A percentile compares a stretch with the other conserved stretches of the same genome.
phyloP scores from a whole-genome alignment of 1,284 basidiomycete genomes.

The Apiotrichum gracile region DNA sequence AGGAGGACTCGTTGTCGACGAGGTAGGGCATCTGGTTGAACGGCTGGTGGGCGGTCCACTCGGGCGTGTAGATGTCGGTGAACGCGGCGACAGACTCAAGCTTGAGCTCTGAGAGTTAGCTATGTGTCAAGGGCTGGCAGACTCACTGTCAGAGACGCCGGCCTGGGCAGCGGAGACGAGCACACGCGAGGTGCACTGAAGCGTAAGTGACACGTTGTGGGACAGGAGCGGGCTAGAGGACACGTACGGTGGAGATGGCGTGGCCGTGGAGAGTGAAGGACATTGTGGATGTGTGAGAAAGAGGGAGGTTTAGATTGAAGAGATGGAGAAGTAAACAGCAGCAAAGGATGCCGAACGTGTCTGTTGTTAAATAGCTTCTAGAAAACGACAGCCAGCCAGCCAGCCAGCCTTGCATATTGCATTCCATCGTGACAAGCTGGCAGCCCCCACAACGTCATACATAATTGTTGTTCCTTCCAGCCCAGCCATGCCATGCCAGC shows the following conservation, averaged over 20 bases:
- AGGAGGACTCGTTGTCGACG: slow-evolving; percentile 36
- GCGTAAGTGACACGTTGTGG: background rate
- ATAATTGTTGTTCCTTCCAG: too few relatives aligned
- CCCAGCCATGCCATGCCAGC: too few relatives aligned
- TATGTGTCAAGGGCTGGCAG: background rate
- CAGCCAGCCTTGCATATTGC: too few relatives aligned
- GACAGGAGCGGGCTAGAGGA: background rate
- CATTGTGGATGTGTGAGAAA: too few relatives aligned
- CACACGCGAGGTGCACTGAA: slow-evolving; percentile 26
- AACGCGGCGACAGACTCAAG: slow-evolving; percentile 20
- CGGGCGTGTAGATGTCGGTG: slow-evolving; percentile 51
- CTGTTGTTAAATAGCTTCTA: too few relatives aligned
- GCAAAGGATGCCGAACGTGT: too few relatives aligned
- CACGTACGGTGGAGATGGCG: slow-evolving; percentile 18
- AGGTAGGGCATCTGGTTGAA: slow-evolving; percentile 64
- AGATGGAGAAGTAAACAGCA: too few relatives aligned
- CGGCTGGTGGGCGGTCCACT: slow-evolving; percentile 54
- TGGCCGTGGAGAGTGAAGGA: slow-evolving; percentile 18
- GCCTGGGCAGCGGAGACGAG: slow-evolving; percentile 12
- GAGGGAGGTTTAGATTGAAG: too few relatives aligned
- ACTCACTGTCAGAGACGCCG: slow-evolving; percentile 11
- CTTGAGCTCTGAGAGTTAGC: slow-evolving; percentile 20
- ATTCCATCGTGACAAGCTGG: too few relatives aligned
- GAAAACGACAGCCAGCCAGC: too few relatives aligned
- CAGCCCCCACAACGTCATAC: too few relatives aligned